Base-by-base conservation (phyloP, 1,139 yeast genomes). In the Kazachstania sp. region DNA sequence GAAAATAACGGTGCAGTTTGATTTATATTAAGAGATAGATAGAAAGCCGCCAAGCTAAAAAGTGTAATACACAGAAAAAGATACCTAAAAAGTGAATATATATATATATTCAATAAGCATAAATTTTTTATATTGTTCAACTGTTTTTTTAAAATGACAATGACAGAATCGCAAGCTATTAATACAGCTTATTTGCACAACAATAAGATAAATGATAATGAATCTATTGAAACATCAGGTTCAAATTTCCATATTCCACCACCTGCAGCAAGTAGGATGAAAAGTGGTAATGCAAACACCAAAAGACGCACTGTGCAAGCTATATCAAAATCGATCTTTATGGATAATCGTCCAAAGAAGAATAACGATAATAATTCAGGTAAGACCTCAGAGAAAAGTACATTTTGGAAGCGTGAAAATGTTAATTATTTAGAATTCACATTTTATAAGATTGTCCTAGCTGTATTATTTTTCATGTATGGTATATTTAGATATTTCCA, bases 401-500 rank as follows among this genome's bases (percentile, higher is more conserved):
- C 44, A 16, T 46, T 56, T 34, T 43, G 49, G 44, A 49, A 47
- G 4, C 53, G 41, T 26, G 29, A 32, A 39, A 50, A 6, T 16
- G 47, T 50, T 20, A 47, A 49, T 13, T 47, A 47, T 38, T 31
- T 60, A 2, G 58, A 58, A 39, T 58, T 51, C 46, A 30, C 59
- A 44, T 49, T 71, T 34, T 71, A 69, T 56, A 75, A 75, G 54
- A 51, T 69, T 20, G 63, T 82, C 15, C 67, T 85, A 45, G 69
- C 83, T 37, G 54, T 72, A 38, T 56, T 83, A 16, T 83, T 78
- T 58, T 70, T 80, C 47, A 38, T 77, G 35, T 77, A 80, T 59
- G 78, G 86, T 11, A 64, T 79, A 39, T 73, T 72, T 58, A 73
- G 84, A 49, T 72, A 77, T 49, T 57, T 70, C 50, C 77, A 78